Base-by-base conservation (phyloP, 495 filamentous ascomycete species). In the Glarea lozoyensis region DNA sequence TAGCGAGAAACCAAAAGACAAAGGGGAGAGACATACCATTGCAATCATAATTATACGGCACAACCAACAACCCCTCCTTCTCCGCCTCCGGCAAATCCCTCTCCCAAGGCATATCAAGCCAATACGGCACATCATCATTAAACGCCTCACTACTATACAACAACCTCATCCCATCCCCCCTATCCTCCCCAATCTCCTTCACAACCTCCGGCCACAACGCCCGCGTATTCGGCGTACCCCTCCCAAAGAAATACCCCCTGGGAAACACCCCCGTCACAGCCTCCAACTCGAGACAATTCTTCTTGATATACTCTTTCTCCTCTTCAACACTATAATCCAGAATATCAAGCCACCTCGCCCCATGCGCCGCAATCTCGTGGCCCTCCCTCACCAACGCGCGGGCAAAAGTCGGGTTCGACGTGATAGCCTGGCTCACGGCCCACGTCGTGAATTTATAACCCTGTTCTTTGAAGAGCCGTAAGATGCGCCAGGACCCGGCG, bases 91-190 rank as follows among this genome's bases (percentile, higher is more conserved):
- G 42, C 10, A 37, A 31, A 12, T 55, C 58, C 32, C 55, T 49
- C 49, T 64, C 61, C n/a, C 56, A 46, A 1, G 61, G 58, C 17
- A 63, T 34, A 40, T 65, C 62, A 17, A 56, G 40, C 60, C 59
- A 63, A 46, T 64, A 67, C 6, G 63, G 63, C 30, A 65, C 43
- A 20, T 67, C 63, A 45, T 65, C 62, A 29, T 53, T 55, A 40
- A 63, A 64, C 17, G 49, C 48, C 38, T 67, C 63, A 27, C 48
- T 52, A 11, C 38, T 46, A 55, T 62, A 67, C 10, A 59, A 29
- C 22, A 67, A 42, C 18, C 21, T 13, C 25, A 29, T 7, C 25
- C 25, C 25, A 29, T 29, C 25, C 25, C 25, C 25, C 25, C 25
- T 29, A 32, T 52, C 42, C 34, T 52, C 45, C 2, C 52, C 53